Conservation (phyloP, 176 grass and related monocot species). For the Thalia dealbata region DNA sequence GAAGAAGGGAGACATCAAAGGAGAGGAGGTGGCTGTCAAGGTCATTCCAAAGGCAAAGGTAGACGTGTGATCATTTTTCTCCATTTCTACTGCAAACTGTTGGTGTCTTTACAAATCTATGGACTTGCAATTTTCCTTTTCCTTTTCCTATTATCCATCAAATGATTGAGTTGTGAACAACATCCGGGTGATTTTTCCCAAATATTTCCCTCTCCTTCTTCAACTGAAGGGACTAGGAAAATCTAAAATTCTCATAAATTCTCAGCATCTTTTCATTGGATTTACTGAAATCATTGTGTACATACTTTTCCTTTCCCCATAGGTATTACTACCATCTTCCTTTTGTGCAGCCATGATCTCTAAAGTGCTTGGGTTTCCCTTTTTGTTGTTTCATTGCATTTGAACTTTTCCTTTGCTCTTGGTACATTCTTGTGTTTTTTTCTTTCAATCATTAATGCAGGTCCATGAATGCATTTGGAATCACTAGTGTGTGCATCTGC, state of each 20-base stretch:
- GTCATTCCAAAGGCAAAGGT: slow-evolving; percentile 77
- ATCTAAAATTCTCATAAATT: not conserved
- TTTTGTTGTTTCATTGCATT: not conserved
- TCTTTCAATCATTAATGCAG: too few species aligned
- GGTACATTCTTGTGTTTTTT: not conserved
- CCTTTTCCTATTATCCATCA: not conserved
- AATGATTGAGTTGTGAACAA: not conserved
- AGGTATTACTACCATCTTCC: not conserved
- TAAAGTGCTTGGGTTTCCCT: not conserved
- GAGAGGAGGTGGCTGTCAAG: slow-evolving; percentile 75
- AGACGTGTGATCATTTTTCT: not conserved
- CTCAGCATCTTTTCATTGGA: slow-evolving; percentile 3
- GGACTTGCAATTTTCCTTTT: not conserved
- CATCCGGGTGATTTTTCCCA: not conserved
- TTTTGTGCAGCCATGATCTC: too few species aligned
- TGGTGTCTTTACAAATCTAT: not conserved
- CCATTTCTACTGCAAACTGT: not conserved
- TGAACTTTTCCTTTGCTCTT: not conserved
- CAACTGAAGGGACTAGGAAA: not conserved
- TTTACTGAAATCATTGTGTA: not conserved
- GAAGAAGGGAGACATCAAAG: slow-evolving; percentile 78
- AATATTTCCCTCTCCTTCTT: not conserved
- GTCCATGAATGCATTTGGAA: too few species aligned
- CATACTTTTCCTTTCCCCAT: not conserved
- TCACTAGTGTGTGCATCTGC: too few species aligned